These are phyloP conservation scores for Penicillium steckii DNA, from an alignment of 495 filamentous ascomycete genomes.

Conservation along the genomic window DNA sequence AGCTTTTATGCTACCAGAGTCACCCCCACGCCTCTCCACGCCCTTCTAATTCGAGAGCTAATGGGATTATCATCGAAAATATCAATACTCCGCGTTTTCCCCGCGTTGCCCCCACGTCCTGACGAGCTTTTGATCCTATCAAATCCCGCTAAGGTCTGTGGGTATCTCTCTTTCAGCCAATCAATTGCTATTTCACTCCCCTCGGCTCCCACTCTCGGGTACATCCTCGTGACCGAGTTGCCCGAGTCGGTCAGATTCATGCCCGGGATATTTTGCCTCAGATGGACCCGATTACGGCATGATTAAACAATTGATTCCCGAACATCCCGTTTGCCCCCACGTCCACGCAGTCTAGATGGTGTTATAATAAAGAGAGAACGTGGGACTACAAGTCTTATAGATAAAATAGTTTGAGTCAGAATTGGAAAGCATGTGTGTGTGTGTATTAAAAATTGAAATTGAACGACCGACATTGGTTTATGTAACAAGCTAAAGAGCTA, in stretches of 20 bases:
- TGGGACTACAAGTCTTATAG: background rate
- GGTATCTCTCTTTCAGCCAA: background rate
- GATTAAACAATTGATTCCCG: background rate
- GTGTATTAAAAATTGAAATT: no score
- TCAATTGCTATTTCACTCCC: background rate
- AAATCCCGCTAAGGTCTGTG: background rate
- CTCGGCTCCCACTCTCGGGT: background rate
- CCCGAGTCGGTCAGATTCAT: background rate
- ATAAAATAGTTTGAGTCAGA: no score
- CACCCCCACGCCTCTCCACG: background rate
- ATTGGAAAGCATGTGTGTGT: no score
- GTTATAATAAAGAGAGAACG: background rate
- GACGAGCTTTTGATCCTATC: background rate
- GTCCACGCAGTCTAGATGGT: background rate
- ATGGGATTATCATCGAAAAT: background rate
- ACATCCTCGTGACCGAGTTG: background rate
- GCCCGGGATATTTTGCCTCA: background rate
- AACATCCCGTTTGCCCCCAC: background rate
- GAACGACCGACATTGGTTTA: no score
- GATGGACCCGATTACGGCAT: background rate
- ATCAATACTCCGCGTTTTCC: background rate
- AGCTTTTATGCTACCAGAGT: background rate
- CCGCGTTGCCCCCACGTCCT: constrained; percentile 1
- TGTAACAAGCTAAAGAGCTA: no score
- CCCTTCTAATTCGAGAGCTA: background rate